Evolutionary conservation across 202 grass and related monocot species (phyloP), one percentile per base, ranked within the genome.

Genomic region (Carex arenaria): DNA sequence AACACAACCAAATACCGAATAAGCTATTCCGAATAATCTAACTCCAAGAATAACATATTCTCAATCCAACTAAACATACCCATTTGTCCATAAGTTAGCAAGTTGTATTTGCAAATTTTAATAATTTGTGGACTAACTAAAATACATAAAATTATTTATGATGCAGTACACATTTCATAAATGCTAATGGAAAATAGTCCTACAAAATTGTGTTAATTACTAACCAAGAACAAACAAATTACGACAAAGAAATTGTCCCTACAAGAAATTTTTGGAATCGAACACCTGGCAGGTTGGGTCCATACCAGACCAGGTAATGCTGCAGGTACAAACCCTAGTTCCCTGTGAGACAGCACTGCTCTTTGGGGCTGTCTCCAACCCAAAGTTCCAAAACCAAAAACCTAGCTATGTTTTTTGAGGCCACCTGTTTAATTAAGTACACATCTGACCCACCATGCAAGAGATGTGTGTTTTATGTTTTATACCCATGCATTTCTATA

Each of bases 211-310:
- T 42, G 40, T 42, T 7, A 42, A 42, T 26, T 26, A 26, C 43
- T 47, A 47, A 47, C 43, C 43, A 47, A 43, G 2, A 23, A 76
- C 55, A 28, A 32, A 77, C 19, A 54, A 15, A 40, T 20, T 9
- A 40, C 1, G 26, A 75, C 19, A 75, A 75, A 76, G 19, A 70
- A 43, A 10, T 76, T 15, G 73, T 57, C 73, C 10, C 43, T 57
- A 34, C 5, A 40, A 60, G n/a, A 30, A 61, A 6, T 30, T 62
- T 32, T 14, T 17, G 20, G 76, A 77, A 56, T 79, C 14, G 18
- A 56, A 18, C 77, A 80, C 31, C 42, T 80, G 57, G 34, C 2
- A 83, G 81, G 81, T 83, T 83, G 81, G 65, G 65, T 56, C 31
- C n/a, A 55, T 11, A 47, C 38, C 40, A 62, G 70, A 85, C 70